A percentile compares a stretch with the other conserved stretches of the same genome.
These are phyloP conservation scores for Globisporangium viniferum DNA, from an alignment of 352 stramenopile species.

Conservation along the genomic window DNA sequence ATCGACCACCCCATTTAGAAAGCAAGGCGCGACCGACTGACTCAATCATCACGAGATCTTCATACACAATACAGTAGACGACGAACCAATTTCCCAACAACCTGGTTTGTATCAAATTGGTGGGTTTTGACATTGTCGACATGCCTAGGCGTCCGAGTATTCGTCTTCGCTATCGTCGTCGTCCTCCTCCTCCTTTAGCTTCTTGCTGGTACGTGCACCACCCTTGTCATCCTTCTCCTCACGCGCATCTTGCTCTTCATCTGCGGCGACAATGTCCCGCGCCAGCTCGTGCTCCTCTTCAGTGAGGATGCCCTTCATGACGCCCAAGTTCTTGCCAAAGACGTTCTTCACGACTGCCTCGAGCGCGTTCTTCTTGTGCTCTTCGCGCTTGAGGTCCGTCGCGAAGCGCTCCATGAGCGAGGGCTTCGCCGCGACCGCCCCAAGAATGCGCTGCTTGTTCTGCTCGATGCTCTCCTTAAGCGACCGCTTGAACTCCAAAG, in stretches of 20 bases:
- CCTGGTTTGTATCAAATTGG: not conserved
- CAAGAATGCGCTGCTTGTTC: constrained; percentile 59
- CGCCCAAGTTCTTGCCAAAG: constrained; percentile 54
- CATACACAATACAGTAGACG: constrained; percentile 9
- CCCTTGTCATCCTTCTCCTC: not conserved
- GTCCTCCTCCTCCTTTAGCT: constrained; percentile 4
- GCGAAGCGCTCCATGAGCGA: constrained; percentile 78
- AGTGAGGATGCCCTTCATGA: constrained; percentile 62
- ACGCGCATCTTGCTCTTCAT: constrained; percentile 17
- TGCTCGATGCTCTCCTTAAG: constrained; percentile 60
- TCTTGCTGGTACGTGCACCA: constrained; percentile 5
- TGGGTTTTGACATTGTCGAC: not conserved
- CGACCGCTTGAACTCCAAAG: constrained; percentile 50
- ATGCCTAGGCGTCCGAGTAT: constrained; percentile 10
- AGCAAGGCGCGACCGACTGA: not conserved
- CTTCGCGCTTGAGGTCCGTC: constrained; percentile 63
- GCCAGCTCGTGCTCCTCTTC: constrained; percentile 68
- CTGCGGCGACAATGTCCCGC: constrained; percentile 40
- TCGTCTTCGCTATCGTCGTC: constrained; percentile 12
- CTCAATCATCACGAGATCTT: not conserved
- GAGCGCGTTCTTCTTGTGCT: constrained; percentile 63
- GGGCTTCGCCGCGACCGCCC: constrained; percentile 40
- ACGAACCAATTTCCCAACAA: constrained; percentile 3
- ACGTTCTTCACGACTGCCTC: constrained; percentile 72
- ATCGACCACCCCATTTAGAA: not conserved